Conservation (phyloP, 768 basidiomycete species). For the Cystobasidium onofrii region DNA sequence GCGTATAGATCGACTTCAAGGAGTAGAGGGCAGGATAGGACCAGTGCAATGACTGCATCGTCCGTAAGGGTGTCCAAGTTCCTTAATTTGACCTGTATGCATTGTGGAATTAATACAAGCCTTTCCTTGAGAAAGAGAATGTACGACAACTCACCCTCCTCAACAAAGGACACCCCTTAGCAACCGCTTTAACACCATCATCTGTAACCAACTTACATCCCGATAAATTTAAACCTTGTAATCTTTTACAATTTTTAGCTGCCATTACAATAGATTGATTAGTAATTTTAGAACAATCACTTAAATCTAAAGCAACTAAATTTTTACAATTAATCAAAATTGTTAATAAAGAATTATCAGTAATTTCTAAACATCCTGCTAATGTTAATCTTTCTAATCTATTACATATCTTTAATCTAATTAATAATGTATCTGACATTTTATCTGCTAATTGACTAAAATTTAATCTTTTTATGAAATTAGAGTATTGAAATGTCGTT, state of each 20-base stretch:
- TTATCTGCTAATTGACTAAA: constrained; percentile 63
- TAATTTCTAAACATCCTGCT: constrained; percentile 70
- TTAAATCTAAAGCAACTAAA: constrained; percentile 84
- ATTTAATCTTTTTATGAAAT: constrained; percentile 83
- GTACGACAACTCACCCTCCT: constrained; percentile 52
- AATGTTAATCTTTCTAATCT: constrained; percentile 87
- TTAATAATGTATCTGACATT: constrained; percentile 65
- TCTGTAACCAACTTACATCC: constrained; percentile 77
- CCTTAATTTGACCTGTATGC: constrained; percentile 71
- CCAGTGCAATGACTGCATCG: constrained; percentile 63
- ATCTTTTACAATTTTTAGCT: constrained; percentile 62
- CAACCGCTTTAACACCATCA: constrained; percentile 65
- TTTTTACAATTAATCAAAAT: constrained; percentile 63
- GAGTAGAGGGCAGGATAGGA: constrained; percentile 69
- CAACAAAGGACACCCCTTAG: constrained; percentile 63
- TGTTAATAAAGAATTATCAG: constrained; percentile 64
- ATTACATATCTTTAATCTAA: constrained; percentile 59
- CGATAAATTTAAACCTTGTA: constrained; percentile 86
- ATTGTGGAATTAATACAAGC: too few species aligned
- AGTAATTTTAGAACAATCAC: constrained; percentile 71
- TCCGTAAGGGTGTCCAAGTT: constrained; percentile 70
- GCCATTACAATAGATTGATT: constrained; percentile 68
- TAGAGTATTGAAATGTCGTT: constrained; percentile 76
- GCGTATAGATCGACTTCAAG: constrained; percentile 89
- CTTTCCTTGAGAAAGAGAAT: not conserved